Base-by-base conservation (phyloP, 805 yeast species). In the Wickerhamiella occidentalis region DNA sequence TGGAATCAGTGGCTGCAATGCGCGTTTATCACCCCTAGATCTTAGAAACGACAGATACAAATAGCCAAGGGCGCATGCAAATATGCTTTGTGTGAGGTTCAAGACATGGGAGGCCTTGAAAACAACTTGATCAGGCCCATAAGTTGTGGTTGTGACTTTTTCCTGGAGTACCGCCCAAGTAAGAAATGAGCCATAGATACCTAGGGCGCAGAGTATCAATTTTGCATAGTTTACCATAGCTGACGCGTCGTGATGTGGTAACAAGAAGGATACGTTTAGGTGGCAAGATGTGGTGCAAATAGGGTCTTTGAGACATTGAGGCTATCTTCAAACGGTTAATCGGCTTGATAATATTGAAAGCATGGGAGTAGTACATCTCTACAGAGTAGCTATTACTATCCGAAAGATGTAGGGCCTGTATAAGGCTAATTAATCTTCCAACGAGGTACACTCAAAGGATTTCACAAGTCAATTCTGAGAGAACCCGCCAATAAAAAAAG, bases 131-230 rank as follows among this genome's bases (percentile, higher is more conserved):
- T 75, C 74, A 7, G 67, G 57, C 1, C 84, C 85, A 65, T 87
- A 86, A 11, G 83, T 76, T 42, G 79, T 80, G 1, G 87, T 78
- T 12, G 87, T 75, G 55, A 92, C 77, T 43, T 90, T 79, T 64
- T 92, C 98, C 61, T 92, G 97, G 11, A 92, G 75, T 33, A 85
- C 74, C 0, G 95, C 87, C 98, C 98, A 92, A 1, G 90, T 74
- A 23, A 92, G 67, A 58, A 92, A 92, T 45, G 95, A 82, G 1
- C 77, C 78, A 60, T 92, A 92, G 33, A 92, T 84, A 0, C 96
- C 96, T 7, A 57, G 42, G 1, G 71, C 66, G 50, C 74, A 72
- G 3, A 68, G 38, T 2, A 46, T 40, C 9, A 58, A 47, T 33
- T 40, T 47, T 19, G 23, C 21, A 28, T 41, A 29, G 15, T 29